Base-by-base conservation (phyloP, 768 basidiomycete species). In the Suillus plorans region DNA sequence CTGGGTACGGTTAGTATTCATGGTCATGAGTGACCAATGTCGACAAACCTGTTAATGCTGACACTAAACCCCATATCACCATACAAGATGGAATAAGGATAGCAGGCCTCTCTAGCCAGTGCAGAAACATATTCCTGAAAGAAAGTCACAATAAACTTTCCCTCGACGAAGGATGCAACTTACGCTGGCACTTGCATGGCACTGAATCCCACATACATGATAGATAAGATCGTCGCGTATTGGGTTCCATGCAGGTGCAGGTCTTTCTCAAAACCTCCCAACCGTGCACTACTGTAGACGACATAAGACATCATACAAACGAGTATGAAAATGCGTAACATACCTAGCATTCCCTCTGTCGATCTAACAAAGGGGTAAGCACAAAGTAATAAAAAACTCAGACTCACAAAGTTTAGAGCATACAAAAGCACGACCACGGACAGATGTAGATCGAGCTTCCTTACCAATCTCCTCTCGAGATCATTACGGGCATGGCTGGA, bases 131-230 rank as follows among this genome's bases (percentile, higher is more conserved):
- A 69, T 89, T 89, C n/a, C 89, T 90, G 67, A 58, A 25, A 39
- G 50, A 44, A 45, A 36, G 28, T 64, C 25, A 22, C n/a, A 49
- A 50, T 9, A 41, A 61, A 42, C 2, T n/a, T 31, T 45, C 6
- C 31, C 10, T n/a, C 10, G 3, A 67, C 20, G 66, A 64, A 25
- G 67, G 63, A 55, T 65, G 60, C 34, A 72, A 75, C 85, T 69
- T 65, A 86, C 85, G 86, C 86, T 37, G 88, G 88, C 66, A 90
- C 81, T 70, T 91, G 89, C 88, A 89, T 90, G 49, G 88, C 75
- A 61, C 87, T 88, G 69, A 89, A 90, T 36, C 87, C 87, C 45
- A 87, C 82, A 69, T 86, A 88, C 55, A 86, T 79, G 64, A 89
- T 84, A 36, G 87, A 87, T 25, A 91, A 76, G 12, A 90, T 72